phyloP scores from a whole-genome alignment of 495 filamentous ascomycete genomes.

The Lasiosphaeriaceae sp. region DNA sequence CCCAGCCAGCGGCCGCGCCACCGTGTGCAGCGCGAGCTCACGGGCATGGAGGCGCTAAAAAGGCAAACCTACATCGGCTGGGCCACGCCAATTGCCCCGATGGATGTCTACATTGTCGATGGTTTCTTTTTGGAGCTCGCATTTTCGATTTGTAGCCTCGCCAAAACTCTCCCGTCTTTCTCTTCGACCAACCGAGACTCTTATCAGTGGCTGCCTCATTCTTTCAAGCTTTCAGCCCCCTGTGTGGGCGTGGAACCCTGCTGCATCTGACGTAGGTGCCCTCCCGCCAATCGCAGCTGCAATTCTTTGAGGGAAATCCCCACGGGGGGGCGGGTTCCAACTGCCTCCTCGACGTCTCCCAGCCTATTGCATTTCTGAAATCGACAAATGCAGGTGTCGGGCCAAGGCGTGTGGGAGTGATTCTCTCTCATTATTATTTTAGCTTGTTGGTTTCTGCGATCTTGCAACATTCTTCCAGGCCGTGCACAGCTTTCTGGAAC shows the following conservation, averaged over 20 bases:
- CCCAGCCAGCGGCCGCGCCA: neutral
- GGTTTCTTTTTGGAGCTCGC: no score
- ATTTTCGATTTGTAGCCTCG: no score
- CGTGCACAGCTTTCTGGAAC: neutral
- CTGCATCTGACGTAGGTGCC: constrained; percentile 23
- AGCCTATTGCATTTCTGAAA: no score
- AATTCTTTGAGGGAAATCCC: neutral
- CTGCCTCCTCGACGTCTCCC: neutral
- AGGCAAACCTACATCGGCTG: neutral
- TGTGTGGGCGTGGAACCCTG: constrained; percentile 4
- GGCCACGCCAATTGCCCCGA: no score
- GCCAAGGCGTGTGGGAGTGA: no score
- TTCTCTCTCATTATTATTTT: no score
- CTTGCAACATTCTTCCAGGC: neutral
- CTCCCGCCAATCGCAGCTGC: constrained; percentile 1
- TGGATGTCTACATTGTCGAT: no score
- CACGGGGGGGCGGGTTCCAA: no score
- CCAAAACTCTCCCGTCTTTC: no score
- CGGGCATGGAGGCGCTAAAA: neutral
- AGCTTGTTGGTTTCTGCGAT: no score
- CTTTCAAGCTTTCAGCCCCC: neutral
- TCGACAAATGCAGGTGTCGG: no score
- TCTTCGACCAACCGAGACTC: no score
- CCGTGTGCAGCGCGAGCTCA: neutral
- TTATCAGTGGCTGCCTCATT: neutral